Evolutionary conservation across 2,329 filamentous ascomycete species (phyloP).

Genomic region (Helminthosporium solani): DNA sequence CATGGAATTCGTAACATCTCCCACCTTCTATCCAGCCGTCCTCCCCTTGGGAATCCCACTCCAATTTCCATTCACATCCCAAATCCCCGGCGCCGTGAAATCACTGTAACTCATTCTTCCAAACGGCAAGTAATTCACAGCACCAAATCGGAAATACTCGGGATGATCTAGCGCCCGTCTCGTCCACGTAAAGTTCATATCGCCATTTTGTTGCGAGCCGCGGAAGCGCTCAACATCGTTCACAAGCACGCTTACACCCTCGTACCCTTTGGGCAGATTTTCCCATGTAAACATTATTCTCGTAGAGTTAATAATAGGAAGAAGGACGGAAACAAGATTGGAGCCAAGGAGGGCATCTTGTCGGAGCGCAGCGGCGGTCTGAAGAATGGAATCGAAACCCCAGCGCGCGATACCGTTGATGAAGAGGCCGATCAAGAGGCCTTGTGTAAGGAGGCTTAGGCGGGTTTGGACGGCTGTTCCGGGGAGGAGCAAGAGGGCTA

Average conservation of each 20-base stretch:
- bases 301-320: constrained; percentile 47
- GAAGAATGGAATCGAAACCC: constrained; percentile 85
- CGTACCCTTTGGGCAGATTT: constrained; percentile 52
- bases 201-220: constrained; percentile 61
- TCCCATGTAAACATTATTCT: constrained; percentile 48
- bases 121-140: constrained; percentile 34
- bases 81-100: constrained; percentile 36
- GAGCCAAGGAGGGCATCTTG: constrained; percentile 56
- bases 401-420: constrained; percentile 91
- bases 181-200: constrained; percentile 59
- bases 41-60: constrained; percentile 20
- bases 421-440: constrained; percentile 84
- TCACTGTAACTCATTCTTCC: constrained; percentile 33
- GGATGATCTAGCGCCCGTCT: constrained; percentile 43
- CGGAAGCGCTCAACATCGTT: constrained; percentile 83
- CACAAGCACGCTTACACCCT: constrained; percentile 79
- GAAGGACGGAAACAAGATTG: constrained; percentile 47
- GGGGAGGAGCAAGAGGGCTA: constrained; percentile 83
- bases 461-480: constrained; percentile 88
- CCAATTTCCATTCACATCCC: constrained; percentile 36
- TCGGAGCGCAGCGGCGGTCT: constrained; percentile 72
- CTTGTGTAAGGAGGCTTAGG: constrained; percentile 83
- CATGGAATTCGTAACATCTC: neutral
- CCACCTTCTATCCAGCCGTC: constrained; percentile 4
- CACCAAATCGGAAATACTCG: constrained; percentile 41